Conservation (phyloP, 1,284 basidiomycete species). For the Inonotus hispidus region DNA sequence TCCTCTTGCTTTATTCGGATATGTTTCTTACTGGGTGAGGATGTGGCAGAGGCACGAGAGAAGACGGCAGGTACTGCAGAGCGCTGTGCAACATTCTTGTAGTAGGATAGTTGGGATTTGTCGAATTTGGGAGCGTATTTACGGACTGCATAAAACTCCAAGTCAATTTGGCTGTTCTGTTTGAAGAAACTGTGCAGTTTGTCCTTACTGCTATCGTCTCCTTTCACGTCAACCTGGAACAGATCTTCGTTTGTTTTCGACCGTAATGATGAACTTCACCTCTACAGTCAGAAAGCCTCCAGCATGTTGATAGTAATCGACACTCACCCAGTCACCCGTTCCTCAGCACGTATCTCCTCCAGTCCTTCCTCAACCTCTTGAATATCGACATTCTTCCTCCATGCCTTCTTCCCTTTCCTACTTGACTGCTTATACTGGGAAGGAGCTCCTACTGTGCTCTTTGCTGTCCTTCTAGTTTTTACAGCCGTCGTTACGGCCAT, state of each 20-base stretch:
- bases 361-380: slow-evolving; percentile 68
- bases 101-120: slow-evolving; percentile 57
- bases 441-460: slow-evolving; percentile 37
- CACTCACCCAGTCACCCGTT: slow-evolving; percentile 69
- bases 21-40: slow-evolving; percentile 28
- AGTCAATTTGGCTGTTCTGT: not conserved
- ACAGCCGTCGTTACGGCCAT: slow-evolving; percentile 1
- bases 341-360: slow-evolving; percentile 72
- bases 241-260: slow-evolving; percentile 66
- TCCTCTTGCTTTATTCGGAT: slow-evolving; percentile 51
- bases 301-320: not conserved
- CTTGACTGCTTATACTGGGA: slow-evolving; percentile 68
- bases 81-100: slow-evolving; percentile 79
- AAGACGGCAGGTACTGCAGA: slow-evolving; percentile 82
- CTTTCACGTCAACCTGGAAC: slow-evolving; percentile 74
- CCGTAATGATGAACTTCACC: slow-evolving; percentile 48
- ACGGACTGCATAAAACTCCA: slow-evolving; percentile 40
- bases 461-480: slow-evolving; percentile 8
- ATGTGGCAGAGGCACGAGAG: slow-evolving; percentile 37
- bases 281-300: not conserved
- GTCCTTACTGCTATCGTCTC: slow-evolving; percentile 67
- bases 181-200: not conserved
- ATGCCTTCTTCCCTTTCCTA: slow-evolving; percentile 86
- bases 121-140: slow-evolving; percentile 52
- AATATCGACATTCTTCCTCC: slow-evolving; percentile 90